Conservation (phyloP, 2,329 filamentous ascomycete genomes). For the Diaporthe sp. region DNA sequence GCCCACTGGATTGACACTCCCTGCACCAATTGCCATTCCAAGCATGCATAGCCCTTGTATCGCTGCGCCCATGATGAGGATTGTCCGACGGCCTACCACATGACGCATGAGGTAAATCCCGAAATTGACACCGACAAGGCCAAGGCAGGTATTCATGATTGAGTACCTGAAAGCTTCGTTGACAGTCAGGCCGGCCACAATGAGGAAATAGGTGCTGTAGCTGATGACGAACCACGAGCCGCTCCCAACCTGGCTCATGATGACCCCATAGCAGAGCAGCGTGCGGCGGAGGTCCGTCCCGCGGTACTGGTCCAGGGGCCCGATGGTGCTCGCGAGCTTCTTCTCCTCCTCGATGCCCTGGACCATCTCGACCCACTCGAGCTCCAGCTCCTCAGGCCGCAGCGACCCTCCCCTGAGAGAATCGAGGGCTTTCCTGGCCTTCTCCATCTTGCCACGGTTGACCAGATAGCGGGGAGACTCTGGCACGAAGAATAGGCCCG, state of each 20-base stretch:
- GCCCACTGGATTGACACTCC: slow-evolving; percentile 39
- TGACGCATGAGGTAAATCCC: slow-evolving; percentile 63
- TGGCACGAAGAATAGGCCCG: slow-evolving; percentile 59
- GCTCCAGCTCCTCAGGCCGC: slow-evolving; percentile 48
- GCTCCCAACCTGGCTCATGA: slow-evolving; percentile 57
- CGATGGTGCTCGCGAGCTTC: slow-evolving; percentile 47
- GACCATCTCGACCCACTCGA: slow-evolving; percentile 56
- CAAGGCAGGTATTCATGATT: slow-evolving; percentile 63
- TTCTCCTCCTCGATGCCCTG: slow-evolving; percentile 54
- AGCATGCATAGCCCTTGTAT: slow-evolving; percentile 59
- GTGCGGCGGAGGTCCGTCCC: slow-evolving; percentile 62
- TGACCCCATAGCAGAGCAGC: slow-evolving; percentile 62
- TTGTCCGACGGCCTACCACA: slow-evolving; percentile 58
- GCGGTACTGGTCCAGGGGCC: slow-evolving; percentile 54
- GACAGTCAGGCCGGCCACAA: slow-evolving; percentile 54
- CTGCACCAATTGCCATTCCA: slow-evolving; percentile 54
- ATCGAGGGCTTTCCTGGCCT: slow-evolving; percentile 48
- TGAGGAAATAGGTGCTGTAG: slow-evolving; percentile 63
- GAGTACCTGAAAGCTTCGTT: slow-evolving; percentile 61
- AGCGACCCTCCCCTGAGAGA: slow-evolving; percentile 48
- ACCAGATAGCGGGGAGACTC: slow-evolving; percentile 60
- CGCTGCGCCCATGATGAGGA: slow-evolving; percentile 60
- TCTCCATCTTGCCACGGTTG: slow-evolving; percentile 45
- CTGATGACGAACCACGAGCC: slow-evolving; percentile 65
- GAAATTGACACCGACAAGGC: slow-evolving; percentile 61